Evolutionary conservation across 2,329 filamentous ascomycete genomes (phyloP), one percentile per base, ranked within the genome.

Genomic region (Spiromastix sp.): DNA sequence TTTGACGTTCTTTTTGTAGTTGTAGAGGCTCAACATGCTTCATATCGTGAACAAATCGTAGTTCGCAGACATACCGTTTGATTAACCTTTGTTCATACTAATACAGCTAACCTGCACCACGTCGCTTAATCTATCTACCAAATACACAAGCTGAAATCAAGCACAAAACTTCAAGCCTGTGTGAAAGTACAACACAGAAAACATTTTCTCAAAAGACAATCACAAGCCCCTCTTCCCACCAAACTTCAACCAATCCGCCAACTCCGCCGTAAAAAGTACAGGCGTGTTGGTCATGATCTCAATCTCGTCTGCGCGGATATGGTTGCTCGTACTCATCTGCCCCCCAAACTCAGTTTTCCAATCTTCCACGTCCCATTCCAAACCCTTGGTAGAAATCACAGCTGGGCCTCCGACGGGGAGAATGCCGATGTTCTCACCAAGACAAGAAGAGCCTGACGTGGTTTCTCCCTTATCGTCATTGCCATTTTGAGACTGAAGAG

Each of bases 291-390:
- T 78, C 51, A 71, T 60, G 22, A 89, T 63, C 44, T 74, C 68
- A 15, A 86, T 71, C 38, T 51, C 52, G 3, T 75, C 68, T 32
- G 70, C 66, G 3, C 71, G 73, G 17, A 87, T 73, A 49, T 85
- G 80, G 57, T 91, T 91, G 57, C 83, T 91, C 38, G 84, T 89
- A 54, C 82, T 87, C 40, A 89, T 52, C 45, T 72, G 70, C 0
- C 77, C 79, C 5, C 82, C 81, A 53, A 91, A 81, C 49, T 73
- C 68, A 1, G 82, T 94, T 45, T 72, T 62, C 86, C 89, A 94
- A 41, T 85, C 67, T 40, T 68, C 55, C 1, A 98, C 83, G 59
- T 98, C 86, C 91, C 91, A 98, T 54, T 93, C 79, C 13, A 96
- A 65, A 0, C 91, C 91, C 10, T 67, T 62, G 0, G 85, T 93